These are phyloP conservation scores for Paulownia fortunei DNA, from an alignment of 257 asterid species.

Conservation along the genomic window DNA sequence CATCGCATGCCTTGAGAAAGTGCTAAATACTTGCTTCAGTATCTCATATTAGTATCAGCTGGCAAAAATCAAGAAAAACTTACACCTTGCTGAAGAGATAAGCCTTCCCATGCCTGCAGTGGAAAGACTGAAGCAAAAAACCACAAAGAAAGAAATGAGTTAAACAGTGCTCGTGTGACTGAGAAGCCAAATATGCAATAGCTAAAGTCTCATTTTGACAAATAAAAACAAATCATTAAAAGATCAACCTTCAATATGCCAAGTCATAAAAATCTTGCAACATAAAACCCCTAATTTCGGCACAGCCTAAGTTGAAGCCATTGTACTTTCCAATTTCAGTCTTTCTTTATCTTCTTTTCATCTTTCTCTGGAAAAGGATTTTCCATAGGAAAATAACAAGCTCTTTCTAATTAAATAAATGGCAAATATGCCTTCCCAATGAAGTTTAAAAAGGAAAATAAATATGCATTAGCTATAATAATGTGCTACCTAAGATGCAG, in stretches of 20 bases:
- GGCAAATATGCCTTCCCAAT: background rate
- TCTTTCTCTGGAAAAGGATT: background rate
- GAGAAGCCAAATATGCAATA: background rate
- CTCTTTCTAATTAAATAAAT: background rate
- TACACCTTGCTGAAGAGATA: constrained; percentile 47
- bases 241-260: background rate
- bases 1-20: constrained; percentile 22
- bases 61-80: constrained; percentile 30
- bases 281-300: background rate
- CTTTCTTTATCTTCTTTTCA: background rate
- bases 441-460: background rate
- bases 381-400: background rate
- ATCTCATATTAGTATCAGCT: constrained; percentile 19
- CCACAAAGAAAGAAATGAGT: constrained; percentile 21
- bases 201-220: background rate
- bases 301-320: background rate
- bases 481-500: background rate
- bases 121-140: constrained; percentile 36
- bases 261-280: background rate
- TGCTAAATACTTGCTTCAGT: background rate
- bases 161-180: background rate
- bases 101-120: constrained; percentile 42
- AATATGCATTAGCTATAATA: background rate
- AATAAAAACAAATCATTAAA: background rate
- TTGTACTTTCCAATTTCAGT: background rate